Base-by-base conservation (phyloP, 768 basidiomycete species). In the Wakefieldia striispora region DNA sequence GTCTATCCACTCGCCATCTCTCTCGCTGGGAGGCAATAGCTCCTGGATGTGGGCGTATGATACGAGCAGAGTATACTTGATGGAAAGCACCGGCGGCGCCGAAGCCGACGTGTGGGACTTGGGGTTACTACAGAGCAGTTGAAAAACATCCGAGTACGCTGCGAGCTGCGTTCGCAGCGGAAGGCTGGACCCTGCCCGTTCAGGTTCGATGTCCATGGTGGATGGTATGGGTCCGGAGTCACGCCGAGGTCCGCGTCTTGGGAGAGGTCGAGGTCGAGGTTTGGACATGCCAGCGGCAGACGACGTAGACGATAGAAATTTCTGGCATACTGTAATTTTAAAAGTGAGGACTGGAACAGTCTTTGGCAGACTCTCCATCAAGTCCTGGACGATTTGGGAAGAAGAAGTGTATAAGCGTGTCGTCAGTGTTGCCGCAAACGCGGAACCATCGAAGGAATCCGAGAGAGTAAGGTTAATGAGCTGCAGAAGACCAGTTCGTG, bases 281-380 rank as follows among this genome's bases (percentile, higher is more conserved):
- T 61, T 57, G 35, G 53, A 46, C 4, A 46, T 45, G 4, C 42
- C 59, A 17, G 46, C 23, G 27, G 35, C 46, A 19, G 59, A 55
- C 8, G 55, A 42, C 9, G 58, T 54, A 40, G 64, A 66, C 9
- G 61, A 63, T 35, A 75, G 55, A 40, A 72, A 66, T 56, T 67
- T 73, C 39, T 71, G 71, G 54, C 76, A 79, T 13, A 78, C 55
- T 0, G 65, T 55, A 5, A 79, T 49, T 60, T 78, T 78, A 46
- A 80, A 79, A 20, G 58, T 60, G 41, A 72, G 65, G 3, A 61
- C 50, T 3, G 72, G 53, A 17, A 64, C 55, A 12, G 75, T 70
- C 39, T 69, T 70, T 3, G 61, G 58, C 21, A 80, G 54, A 40
- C 60, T 52, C 17, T 69, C 68, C 54, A 78, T 63, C 40, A 80